Evolutionary conservation across 345 rosid species (phyloP).

Genomic region (Pugionium dolabratum): DNA sequence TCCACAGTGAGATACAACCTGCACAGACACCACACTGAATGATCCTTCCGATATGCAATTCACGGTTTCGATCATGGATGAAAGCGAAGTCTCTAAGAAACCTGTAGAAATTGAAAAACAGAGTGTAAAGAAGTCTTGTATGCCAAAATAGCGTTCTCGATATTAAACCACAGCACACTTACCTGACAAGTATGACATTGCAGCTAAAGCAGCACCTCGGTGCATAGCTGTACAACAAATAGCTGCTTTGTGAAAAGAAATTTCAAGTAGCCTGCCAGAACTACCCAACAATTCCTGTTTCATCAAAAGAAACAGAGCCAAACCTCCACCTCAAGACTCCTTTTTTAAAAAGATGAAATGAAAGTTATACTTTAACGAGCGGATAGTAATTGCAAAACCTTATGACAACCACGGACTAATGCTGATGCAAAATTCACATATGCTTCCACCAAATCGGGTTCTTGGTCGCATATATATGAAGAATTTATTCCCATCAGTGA

Average conservation of each 20-base stretch:
- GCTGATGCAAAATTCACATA: slow-evolving; percentile 85
- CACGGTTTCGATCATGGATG: slow-evolving; percentile 59
- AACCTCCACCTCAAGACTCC: slow-evolving; percentile 27
- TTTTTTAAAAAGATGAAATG: slow-evolving; percentile 17
- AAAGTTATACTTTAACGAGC: slow-evolving; percentile 34
- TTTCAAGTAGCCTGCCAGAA: slow-evolving; percentile 79
- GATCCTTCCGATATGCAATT: slow-evolving; percentile 62
- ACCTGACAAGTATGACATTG: slow-evolving; percentile 95
- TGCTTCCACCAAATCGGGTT: slow-evolving; percentile 96
- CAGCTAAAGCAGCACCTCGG: slow-evolving; percentile 93
- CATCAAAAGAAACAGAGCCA: slow-evolving; percentile 18
- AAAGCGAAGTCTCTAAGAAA: slow-evolving; percentile 75
- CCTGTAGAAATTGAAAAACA: slow-evolving; percentile 43
- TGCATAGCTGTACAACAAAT: slow-evolving; percentile 99
- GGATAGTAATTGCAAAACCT: slow-evolving; percentile 52
- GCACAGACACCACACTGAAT: slow-evolving; percentile 61
- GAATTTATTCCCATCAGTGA: slow-evolving; percentile 85
- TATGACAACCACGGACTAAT: slow-evolving; percentile 67
- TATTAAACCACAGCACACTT: slow-evolving; percentile 35
- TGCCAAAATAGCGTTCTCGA: background rate
- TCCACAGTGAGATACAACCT: slow-evolving; percentile 76
- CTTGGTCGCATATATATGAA: slow-evolving; percentile 95
- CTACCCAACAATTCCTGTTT: slow-evolving; percentile 76
- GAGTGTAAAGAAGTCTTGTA: background rate
- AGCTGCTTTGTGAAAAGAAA: slow-evolving; percentile 95